Evolutionary conservation across 805 yeast species (phyloP), one percentile per base, ranked within the genome.

Genomic region (Dipodascus albidus): DNA sequence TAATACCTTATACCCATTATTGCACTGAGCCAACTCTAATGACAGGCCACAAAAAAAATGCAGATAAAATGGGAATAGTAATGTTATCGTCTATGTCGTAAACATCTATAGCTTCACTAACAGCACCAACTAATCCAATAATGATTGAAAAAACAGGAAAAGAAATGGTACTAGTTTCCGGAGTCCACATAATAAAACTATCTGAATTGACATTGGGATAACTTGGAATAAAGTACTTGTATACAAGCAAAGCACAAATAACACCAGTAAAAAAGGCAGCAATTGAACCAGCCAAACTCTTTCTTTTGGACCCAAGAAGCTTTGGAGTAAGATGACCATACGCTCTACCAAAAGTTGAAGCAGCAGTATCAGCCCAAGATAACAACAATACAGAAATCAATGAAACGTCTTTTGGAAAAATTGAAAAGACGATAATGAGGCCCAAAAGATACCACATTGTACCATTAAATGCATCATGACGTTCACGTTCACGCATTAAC

Each of bases 281-380:
- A 22, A 82, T 52, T 1, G 93, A 83, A 0, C 99, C 99, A 1
- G 96, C 96, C 49, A 93, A 71, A 2, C 96, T 85, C 68, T 93
- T 93, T 15, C 49, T 8, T 4, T 23, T 23, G 57, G 80, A 79
- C 57, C 77, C 74, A 3, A 84, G 76, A 20, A 91, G 67, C 63
- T 83, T 81, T 44, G 95, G 95, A 4, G 96, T 87, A 58, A 83
- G 75, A 62, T 85, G 77, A 6, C 98, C 98, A 66, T 71, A 91
- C 53, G 78, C 78, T 59, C 99, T 77, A 42, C 99, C 99, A 63
- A 90, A 70, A 0, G 96, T 87, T 2, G 96, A 87, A 1, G 99
- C 99, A 1, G 97, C 91, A 8, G 98, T 88, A 65, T 93, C 99
- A 3, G 96, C 89, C 98, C 98, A 93, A 64, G 96, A 86, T 57